Conservation (phyloP, 2,329 filamentous ascomycete genomes). For the Colletotrichum trifolii region DNA sequence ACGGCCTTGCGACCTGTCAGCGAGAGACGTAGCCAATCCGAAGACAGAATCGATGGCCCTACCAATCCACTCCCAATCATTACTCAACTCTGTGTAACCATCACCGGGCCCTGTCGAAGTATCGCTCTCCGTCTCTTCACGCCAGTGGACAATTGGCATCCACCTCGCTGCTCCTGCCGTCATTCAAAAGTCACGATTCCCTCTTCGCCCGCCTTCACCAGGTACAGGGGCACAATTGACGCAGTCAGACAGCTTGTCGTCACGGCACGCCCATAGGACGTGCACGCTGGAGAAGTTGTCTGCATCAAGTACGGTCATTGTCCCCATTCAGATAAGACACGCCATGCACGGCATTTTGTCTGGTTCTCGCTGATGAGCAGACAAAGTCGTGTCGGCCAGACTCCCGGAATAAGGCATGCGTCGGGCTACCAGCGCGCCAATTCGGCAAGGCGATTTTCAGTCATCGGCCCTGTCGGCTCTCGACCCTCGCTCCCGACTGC, state of each 20-base stretch:
- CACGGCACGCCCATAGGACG: no score
- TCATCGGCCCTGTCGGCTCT: constrained; percentile 15
- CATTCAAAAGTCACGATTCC: neutral
- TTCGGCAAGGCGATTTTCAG: constrained; percentile 8
- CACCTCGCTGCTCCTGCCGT: constrained; percentile 28
- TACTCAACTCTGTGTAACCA: constrained; percentile 19
- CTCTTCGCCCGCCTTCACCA: neutral
- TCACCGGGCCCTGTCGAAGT: constrained; percentile 11
- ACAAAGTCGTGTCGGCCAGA: constrained; percentile 1
- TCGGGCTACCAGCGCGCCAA: constrained; percentile 14
- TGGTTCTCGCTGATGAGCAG: constrained; percentile 13
- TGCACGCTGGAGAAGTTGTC: no score
- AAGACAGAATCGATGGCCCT: constrained; percentile 7
- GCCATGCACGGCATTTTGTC: constrained; percentile 25
- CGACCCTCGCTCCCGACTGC: constrained; percentile 10
- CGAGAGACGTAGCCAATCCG: constrained; percentile 7
- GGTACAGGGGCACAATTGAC: neutral
- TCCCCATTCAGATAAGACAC: constrained; percentile 2
- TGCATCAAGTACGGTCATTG: neutral
- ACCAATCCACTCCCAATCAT: constrained; percentile 8
- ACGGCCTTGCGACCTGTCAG: no score
- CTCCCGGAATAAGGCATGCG: constrained; percentile 21
- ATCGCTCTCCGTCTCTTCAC: constrained; percentile 5
- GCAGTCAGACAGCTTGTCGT: no score
- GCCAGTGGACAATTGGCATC: constrained; percentile 23